These are phyloP conservation scores for Obelidium mucronatum DNA, from an alignment of 192 early-diverging fungal species.

Conservation along the genomic window DNA sequence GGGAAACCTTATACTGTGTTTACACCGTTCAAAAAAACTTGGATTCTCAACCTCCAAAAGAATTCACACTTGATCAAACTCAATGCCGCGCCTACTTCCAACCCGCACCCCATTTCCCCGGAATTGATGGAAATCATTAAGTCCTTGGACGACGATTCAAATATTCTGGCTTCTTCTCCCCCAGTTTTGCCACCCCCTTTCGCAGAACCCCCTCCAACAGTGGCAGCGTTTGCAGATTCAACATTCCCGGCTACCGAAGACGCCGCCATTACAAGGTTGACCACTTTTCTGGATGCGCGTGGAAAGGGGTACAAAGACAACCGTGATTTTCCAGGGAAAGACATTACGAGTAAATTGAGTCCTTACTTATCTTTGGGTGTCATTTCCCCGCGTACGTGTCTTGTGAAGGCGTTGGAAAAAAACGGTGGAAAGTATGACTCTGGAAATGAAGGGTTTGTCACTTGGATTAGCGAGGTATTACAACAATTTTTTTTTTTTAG, in stretches of 20 bases:
- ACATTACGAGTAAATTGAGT: conserved; percentile 43
- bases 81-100: neutral
- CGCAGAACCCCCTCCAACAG: neutral
- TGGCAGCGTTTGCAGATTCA: neutral
- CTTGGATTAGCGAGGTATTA: conserved; percentile 70
- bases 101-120: neutral
- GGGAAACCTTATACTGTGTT: conserved; percentile 55
- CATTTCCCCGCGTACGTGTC: conserved; percentile 58
- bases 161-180: neutral
- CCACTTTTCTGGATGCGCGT: conserved; percentile 41
- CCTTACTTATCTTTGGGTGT: conserved; percentile 64
- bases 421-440: conserved; percentile 58
- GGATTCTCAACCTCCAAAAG: conserved; percentile 19
- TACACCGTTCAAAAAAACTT: conserved; percentile 56
- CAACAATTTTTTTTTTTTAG: conserved; percentile 42
- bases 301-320: conserved; percentile 48
- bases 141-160: neutral
- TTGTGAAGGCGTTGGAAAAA: conserved; percentile 51
- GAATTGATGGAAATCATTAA: conserved; percentile 2
- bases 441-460: conserved; percentile 57
- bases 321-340: conserved; percentile 49
- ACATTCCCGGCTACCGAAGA: conserved; percentile 64
- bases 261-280: conserved; percentile 51
- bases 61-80: neutral
- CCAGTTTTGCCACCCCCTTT: neutral